Conservation (phyloP, 176 grass and related monocot species). For the Puccinellia tenuiflora region DNA sequence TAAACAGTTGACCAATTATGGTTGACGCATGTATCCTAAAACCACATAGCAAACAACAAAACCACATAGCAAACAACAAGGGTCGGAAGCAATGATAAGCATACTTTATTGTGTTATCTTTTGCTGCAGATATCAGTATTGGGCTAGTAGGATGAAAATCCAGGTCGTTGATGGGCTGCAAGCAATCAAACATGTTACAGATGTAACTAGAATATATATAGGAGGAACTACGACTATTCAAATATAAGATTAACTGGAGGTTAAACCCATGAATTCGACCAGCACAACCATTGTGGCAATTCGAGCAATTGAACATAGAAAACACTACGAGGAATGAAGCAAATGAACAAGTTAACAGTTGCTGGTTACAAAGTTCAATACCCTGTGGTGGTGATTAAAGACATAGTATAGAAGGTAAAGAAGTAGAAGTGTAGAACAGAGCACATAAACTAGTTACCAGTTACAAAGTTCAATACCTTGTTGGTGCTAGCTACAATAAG, state of each 20-base stretch:
- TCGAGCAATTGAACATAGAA: neutral
- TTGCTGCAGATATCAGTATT: constrained; percentile 89
- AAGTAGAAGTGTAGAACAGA: neutral
- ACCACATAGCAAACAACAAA: neutral
- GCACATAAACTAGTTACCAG: neutral
- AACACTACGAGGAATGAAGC: neutral
- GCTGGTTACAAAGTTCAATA: neutral
- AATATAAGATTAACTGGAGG: neutral
- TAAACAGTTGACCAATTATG: neutral
- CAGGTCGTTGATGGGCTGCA: constrained; percentile 95
- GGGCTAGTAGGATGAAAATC: constrained; percentile 91
- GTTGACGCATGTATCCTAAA: neutral
- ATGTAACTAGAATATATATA: neutral
- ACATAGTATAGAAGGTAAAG: neutral
- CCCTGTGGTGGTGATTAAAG: neutral
- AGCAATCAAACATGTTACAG: constrained; percentile 29
- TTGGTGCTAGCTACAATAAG: neutral
- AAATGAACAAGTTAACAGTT: neutral
- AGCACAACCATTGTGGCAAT: neutral
- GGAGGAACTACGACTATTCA: neutral
- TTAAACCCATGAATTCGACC: neutral
- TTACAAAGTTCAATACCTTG: neutral
- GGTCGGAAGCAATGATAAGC: constrained; percentile 21
- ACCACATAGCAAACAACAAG: neutral
- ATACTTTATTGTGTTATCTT: constrained; percentile 94